These are phyloP conservation scores for Pezicula radicicola DNA, from an alignment of 2,329 filamentous ascomycete genomes.

Conservation along the genomic window DNA sequence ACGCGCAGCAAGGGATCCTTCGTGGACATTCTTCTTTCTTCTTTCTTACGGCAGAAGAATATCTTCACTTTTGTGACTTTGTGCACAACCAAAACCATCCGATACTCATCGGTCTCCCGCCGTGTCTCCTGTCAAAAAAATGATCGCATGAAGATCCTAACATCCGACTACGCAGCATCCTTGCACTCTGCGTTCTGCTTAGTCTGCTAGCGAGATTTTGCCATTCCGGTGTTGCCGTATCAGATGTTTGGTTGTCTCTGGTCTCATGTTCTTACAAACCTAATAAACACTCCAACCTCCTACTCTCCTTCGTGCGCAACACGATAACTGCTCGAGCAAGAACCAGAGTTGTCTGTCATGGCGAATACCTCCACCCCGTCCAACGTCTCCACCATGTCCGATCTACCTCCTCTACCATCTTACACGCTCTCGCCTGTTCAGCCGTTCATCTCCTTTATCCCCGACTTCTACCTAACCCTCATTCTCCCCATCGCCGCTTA, in stretches of 20 bases:
- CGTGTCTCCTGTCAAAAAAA: too few relatives aligned
- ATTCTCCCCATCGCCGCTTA: constrained; percentile 79
- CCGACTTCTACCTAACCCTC: constrained; percentile 78
- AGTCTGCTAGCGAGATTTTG: too few relatives aligned
- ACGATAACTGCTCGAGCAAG: constrained; percentile 25
- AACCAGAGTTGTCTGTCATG: constrained; percentile 25
- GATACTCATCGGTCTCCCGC: too few relatives aligned
- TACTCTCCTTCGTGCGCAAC: constrained; percentile 28
- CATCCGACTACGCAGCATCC: too few relatives aligned
- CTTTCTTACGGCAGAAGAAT: too few relatives aligned
- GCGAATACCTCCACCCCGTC: constrained; percentile 44
- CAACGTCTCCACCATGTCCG: constrained; percentile 39
- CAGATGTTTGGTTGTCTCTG: background rate
- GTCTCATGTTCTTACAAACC: constrained; percentile 3
- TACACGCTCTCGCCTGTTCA: constrained; percentile 71
- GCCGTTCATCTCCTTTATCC: constrained; percentile 72
- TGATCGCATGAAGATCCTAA: too few relatives aligned
- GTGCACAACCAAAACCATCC: too few relatives aligned
- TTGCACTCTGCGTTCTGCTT: too few relatives aligned
- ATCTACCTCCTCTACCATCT: constrained; percentile 80
- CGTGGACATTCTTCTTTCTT: too few relatives aligned
- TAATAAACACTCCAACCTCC: background rate
- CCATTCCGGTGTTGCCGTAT: background rate
- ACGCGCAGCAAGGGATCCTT: too few relatives aligned
- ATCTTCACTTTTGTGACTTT: too few relatives aligned